These are phyloP conservation scores for Annulohypoxylon stygium DNA, from an alignment of 495 filamentous ascomycete species.

Conservation along the genomic window DNA sequence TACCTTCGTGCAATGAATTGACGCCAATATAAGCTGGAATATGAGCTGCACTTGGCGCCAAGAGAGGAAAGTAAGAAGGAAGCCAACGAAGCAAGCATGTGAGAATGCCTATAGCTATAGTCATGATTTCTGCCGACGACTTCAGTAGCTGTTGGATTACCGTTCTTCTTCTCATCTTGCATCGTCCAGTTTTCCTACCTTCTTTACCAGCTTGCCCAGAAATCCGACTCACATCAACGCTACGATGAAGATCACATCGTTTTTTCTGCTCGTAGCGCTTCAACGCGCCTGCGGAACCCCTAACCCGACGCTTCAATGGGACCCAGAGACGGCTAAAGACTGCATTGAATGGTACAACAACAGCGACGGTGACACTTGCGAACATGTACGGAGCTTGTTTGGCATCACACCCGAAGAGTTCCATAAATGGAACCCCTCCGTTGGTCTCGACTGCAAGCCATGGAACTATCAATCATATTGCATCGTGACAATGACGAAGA, in stretches of 20 bases:
- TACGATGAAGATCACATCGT: not conserved
- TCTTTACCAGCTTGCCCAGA: not conserved
- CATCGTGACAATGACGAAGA: slow-evolving; percentile 3
- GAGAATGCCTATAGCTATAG: slow-evolving; percentile 18
- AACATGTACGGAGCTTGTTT: slow-evolving; percentile 2
- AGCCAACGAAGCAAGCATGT: not conserved
- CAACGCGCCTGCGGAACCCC: slow-evolving; percentile 6
- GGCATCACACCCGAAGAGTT: slow-evolving; percentile 6
- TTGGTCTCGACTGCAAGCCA: slow-evolving; percentile 11
- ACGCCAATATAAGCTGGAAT: not conserved
- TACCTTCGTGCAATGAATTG: not conserved
- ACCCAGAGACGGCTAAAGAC: slow-evolving; percentile 7
- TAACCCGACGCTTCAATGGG: slow-evolving; percentile 10
- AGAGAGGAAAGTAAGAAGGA: slow-evolving; percentile 2
- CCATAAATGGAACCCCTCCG: slow-evolving; percentile 10
- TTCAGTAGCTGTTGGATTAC: slow-evolving; percentile 5
- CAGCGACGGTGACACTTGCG: slow-evolving; percentile 1
- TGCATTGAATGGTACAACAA: slow-evolving; percentile 13
- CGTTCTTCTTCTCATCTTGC: not conserved
- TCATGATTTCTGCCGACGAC: slow-evolving; percentile 1
- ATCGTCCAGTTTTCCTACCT: not conserved
- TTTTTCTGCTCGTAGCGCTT: slow-evolving; percentile 12
- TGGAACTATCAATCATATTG: slow-evolving; percentile 8
- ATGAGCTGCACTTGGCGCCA: slow-evolving; percentile 12
- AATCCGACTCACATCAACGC: not conserved